Base-by-base conservation (phyloP, 805 yeast genomes). In the Spathaspora hagerdaliae region DNA sequence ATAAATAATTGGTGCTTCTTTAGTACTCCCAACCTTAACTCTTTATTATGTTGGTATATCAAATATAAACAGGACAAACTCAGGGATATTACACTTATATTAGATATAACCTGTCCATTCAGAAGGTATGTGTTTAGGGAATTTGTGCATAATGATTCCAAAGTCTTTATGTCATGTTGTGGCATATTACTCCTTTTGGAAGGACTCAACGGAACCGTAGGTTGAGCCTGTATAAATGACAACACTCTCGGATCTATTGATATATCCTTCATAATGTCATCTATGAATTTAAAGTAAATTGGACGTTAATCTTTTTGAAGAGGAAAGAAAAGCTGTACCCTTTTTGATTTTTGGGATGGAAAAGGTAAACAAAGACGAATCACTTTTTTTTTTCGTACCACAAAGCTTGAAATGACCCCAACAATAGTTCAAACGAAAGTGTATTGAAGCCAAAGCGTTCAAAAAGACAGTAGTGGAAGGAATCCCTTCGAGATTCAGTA, bases 1-100 rank as follows among this genome's bases (percentile, higher is more conserved):
- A 64, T 49, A 42, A 58, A 61, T 1, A 54, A 45, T 38, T 66
- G 68, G 44, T 66, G 68, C 29, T 53, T 56, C 38, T 58, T 58
- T 13, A 62, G 42, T 11, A 50, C 42, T n/a, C 36, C 43, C 8
- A 51, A 29, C 31, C 34, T 15, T 2, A 45, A 24, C 15, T 41
- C 46, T 26, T 45, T 39, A 27, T 44, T 36, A 5, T 27, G 41
- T 34, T 39, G 43, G 19, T 47, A 46, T 12, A 52, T 38, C 6
- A 50, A 39, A 35, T 58, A 55, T 24, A 55, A 45, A 38, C 60
- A 51, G 41, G 45, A 52, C 47, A 60, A 57, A 14, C 51, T 48
- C n/a, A 54, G 45, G 11, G 51, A 46, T 9, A 45, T 14, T 7
- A 42, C 35, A 12, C 48, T 51, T 24, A 42, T 12, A 35, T 6